Evolutionary conservation across 495 filamentous ascomycete species (phyloP), one percentile per base, ranked within the genome.

Genomic region (Peziza echinospora): DNA sequence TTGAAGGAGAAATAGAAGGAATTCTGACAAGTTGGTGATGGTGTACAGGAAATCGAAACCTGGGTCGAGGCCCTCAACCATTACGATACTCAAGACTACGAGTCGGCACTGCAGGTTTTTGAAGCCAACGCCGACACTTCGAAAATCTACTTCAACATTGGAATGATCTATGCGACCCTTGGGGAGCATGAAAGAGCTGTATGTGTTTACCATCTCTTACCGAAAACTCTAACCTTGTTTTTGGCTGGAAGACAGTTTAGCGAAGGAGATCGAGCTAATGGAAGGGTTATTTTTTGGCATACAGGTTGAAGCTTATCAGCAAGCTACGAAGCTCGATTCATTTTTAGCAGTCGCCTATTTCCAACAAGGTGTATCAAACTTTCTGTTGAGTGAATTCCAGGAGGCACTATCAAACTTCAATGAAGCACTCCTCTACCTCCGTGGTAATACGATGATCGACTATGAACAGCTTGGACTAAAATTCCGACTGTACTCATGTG

Each of bases 331-430:
- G 43, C 69, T 93, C 28, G 89, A 99, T 60, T 78, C 84, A 52
- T 99, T 93, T 55, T 79, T 99, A 19, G 89, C 89, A 41, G 83
- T 99, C 43, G 91, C 89, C 24, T 99, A 94, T 61, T 99, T 99
- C 64, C 89, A 99, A 57, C 82, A 96, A 64, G 89, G 89, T 22
- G 89, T 99, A 1, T 96, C 91, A 26, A 99, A 96, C 63, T 99
- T 99, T 66, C 66, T 99, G 44, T 70, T 94, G 26, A 86, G 84
- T 47, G 91, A 99, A 61, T 99, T 94, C 60, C 86, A 94, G 56
- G 91, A 96, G 63, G 89, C 89, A 43, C 66, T 96, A 49, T 85
- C 85, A 45, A 96, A 99, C 65, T 99, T 99, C 73, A 99, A 99
- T 64, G 89, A 99, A 53, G 93, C 91, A 4, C 67, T 99, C 46